These are phyloP conservation scores for Ogataea glucozyma DNA, from an alignment of 805 yeast species.

Conservation along the genomic window DNA sequence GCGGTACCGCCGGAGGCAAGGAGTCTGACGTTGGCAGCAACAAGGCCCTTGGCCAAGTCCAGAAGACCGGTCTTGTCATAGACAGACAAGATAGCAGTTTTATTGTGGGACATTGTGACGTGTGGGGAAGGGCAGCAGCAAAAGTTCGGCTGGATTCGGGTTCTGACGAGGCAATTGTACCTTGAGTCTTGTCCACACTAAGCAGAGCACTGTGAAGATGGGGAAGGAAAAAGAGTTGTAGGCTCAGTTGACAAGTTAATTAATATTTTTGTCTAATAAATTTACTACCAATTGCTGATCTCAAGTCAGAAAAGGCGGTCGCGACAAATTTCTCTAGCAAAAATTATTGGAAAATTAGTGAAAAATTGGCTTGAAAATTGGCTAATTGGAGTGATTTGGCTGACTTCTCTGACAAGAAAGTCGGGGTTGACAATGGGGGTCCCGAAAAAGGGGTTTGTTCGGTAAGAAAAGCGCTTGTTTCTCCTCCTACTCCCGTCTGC, in stretches of 20 bases:
- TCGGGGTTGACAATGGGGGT: too few species aligned
- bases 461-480: too few species aligned
- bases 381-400: not conserved
- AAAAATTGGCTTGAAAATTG: not conserved
- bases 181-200: not conserved
- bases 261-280: too few species aligned
- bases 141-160: too few species aligned
- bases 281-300: not conserved
- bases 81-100: slow-evolving; percentile 94
- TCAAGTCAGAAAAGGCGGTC: slow-evolving; percentile 4
- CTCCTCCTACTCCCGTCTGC: too few species aligned
- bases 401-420: not conserved
- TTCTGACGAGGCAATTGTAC: not conserved
- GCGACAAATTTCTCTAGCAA: not conserved
- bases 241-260: not conserved
- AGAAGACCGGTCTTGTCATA: slow-evolving; percentile 96
- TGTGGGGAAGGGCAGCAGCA: too few species aligned
- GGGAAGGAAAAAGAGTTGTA: not conserved
- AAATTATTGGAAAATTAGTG: not conserved
- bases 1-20: slow-evolving; percentile 99
- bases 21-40: slow-evolving; percentile 83
- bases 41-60: slow-evolving; percentile 94
- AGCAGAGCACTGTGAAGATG: not conserved
- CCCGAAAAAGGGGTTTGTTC: too few species aligned
- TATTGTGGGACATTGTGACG: slow-evolving; percentile 40